These are phyloP conservation scores for Fusarium nelsonii DNA, from an alignment of 2,329 filamentous ascomycete genomes.

Conservation along the genomic window DNA sequence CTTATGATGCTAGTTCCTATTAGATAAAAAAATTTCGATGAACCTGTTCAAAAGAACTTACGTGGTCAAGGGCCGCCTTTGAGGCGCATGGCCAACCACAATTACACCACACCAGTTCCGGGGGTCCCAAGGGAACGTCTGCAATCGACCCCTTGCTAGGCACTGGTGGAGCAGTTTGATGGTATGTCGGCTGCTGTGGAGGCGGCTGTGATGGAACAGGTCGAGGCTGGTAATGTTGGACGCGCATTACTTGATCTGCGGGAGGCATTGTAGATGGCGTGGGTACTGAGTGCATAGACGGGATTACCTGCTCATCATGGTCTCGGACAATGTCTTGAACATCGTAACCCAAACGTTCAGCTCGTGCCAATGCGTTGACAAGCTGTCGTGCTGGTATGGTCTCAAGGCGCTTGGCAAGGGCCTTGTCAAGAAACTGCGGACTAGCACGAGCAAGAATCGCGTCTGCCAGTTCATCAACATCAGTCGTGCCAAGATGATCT, in stretches of 20 bases:
- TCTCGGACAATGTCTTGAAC: slow-evolving; percentile 62
- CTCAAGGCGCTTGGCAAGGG: slow-evolving; percentile 63
- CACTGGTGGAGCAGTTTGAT: neutral
- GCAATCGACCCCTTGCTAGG: neutral
- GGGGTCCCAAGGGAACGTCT: neutral
- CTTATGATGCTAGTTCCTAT: slow-evolving; percentile 47
- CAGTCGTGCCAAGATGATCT: slow-evolving; percentile 53
- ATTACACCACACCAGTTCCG: slow-evolving; percentile 46
- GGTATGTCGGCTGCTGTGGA: neutral
- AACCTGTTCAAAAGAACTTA: slow-evolving; percentile 39
- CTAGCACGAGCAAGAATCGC: slow-evolving; percentile 61
- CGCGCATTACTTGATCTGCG: slow-evolving; percentile 1
- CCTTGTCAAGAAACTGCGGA: slow-evolving; percentile 64
- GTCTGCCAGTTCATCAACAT: slow-evolving; percentile 61
- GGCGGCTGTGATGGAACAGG: slow-evolving; percentile 11
- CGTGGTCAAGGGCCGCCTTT: slow-evolving; percentile 48
- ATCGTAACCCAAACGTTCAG: slow-evolving; percentile 69
- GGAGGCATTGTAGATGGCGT: slow-evolving; percentile 21
- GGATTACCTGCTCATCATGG: slow-evolving; percentile 55
- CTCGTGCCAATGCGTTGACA: slow-evolving; percentile 68
- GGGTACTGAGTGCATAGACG: slow-evolving; percentile 44
- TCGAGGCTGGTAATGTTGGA: slow-evolving; percentile 9
- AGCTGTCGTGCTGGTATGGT: slow-evolving; percentile 67
- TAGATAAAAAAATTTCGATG: slow-evolving; percentile 10
- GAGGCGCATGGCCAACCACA: slow-evolving; percentile 55